Conservation (phyloP, 2,329 filamentous ascomycete genomes). For the Claviceps purpurea region DNA sequence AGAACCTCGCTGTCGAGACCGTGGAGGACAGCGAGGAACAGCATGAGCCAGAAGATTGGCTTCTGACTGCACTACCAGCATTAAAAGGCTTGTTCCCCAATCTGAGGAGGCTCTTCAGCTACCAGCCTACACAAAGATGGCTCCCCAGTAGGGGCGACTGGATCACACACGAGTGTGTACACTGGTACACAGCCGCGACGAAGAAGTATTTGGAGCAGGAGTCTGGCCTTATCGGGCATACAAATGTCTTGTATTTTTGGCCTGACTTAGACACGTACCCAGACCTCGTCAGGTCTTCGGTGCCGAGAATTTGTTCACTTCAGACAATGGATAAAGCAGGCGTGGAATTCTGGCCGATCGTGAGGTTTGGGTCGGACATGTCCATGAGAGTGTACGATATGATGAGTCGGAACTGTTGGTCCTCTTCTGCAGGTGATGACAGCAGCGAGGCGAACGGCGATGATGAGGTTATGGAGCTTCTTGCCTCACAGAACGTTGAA, state of each 20-base stretch:
- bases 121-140: neutral
- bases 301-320: constrained; percentile 6
- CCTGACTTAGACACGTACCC: constrained; percentile 18
- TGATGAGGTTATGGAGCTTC: too few species aligned
- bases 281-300: constrained; percentile 15
- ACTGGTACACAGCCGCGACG: constrained; percentile 11
- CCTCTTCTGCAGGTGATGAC: neutral
- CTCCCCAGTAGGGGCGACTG: constrained; percentile 12
- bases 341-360: constrained; percentile 17
- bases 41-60: neutral
- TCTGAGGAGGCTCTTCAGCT: constrained; percentile 16
- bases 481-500: constrained; percentile 9
- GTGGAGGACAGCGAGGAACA: constrained; percentile 2
- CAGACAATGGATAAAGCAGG: constrained; percentile 1
- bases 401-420: constrained; percentile 5
- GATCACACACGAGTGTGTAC: constrained; percentile 18
- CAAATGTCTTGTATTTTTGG: constrained; percentile 18
- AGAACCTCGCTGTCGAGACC: constrained; percentile 15
- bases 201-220: constrained; percentile 13
- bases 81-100: constrained; percentile 9
- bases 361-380: constrained; percentile 13
- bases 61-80: neutral
- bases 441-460: constrained; percentile 20
- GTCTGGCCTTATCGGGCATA: constrained; percentile 12
- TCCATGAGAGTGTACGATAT: constrained; percentile 9